Evolutionary conservation across 2,329 filamentous ascomycete genomes (phyloP).

Genomic region (Lithohypha guttulata): DNA sequence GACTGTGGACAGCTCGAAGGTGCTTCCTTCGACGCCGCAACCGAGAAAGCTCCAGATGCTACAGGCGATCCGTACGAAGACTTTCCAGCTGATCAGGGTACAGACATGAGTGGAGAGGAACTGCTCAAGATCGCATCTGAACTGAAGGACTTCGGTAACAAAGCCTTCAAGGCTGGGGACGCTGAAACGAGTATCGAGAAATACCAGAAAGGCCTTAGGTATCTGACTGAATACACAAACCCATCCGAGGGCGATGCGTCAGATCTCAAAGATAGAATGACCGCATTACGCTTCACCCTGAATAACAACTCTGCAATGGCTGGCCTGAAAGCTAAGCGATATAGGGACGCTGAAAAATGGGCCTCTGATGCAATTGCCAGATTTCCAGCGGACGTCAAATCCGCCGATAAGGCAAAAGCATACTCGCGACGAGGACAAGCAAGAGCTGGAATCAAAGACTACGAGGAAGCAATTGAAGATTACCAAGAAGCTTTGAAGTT

Average conservation of each 20-base stretch:
- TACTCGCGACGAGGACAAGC: constrained; percentile 73
- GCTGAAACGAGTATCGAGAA: constrained; percentile 65
- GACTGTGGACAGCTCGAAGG: constrained; percentile 80
- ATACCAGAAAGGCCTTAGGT: constrained; percentile 87
- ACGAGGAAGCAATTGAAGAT: constrained; percentile 66
- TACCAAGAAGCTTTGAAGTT: constrained; percentile 66
- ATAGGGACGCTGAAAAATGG: constrained; percentile 56
- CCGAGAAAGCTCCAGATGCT: constrained; percentile 60
- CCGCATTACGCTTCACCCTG: constrained; percentile 67
- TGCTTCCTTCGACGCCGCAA: constrained; percentile 55
- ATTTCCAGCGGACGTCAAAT: constrained; percentile 50
- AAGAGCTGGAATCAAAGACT: constrained; percentile 65
- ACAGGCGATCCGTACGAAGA: constrained; percentile 92
- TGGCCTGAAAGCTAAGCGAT: constrained; percentile 67
- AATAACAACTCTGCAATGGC: constrained; percentile 84
- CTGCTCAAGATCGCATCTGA: constrained; percentile 70
- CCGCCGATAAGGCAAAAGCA: constrained; percentile 76
- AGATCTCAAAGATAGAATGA: constrained; percentile 56
- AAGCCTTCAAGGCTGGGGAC: constrained; percentile 75
- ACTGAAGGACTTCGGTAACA: constrained; percentile 86
- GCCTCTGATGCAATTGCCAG: constrained; percentile 64
- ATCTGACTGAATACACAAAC: constrained; percentile 75
- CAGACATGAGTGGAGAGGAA: constrained; percentile 54
- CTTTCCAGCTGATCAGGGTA: constrained; percentile 70
- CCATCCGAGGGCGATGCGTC: constrained; percentile 56